Conservation (phyloP, 169 alveolate genomes). For the Eimeria acervulina region DNA sequence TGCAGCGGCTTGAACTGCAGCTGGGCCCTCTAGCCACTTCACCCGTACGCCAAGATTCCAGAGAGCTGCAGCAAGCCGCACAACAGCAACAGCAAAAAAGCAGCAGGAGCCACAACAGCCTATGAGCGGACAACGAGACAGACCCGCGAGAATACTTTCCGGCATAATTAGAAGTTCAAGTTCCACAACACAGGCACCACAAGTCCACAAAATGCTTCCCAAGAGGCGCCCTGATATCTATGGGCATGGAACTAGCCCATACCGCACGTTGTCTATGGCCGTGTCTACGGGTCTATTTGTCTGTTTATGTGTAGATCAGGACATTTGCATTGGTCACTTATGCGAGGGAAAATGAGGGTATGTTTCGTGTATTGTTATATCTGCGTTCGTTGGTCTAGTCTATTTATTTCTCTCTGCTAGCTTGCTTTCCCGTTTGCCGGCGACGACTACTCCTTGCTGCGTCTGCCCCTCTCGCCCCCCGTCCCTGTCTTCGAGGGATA, state of each 20-base stretch:
- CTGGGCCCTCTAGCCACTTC: slow-evolving; percentile 82
- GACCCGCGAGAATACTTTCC: neutral
- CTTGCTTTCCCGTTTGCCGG: neutral
- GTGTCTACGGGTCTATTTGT: too few relatives aligned
- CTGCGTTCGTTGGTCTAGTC: neutral
- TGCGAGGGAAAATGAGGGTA: neutral
- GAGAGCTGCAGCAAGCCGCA: slow-evolving; percentile 71
- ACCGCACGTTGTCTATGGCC: too few relatives aligned
- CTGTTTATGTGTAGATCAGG: neutral
- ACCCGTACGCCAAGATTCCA: slow-evolving; percentile 85
- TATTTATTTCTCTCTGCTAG: neutral
- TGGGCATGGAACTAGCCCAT: neutral
- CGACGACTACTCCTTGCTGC: neutral
- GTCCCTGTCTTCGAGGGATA: neutral
- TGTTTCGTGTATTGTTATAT: neutral
- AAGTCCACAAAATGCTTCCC: neutral
- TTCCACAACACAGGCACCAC: neutral
- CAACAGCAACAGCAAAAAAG: neutral
- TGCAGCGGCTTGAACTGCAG: neutral
- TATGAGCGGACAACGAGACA: neutral
- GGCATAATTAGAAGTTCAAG: neutral
- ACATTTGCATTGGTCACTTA: neutral
- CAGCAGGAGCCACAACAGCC: neutral
- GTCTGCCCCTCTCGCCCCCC: neutral
- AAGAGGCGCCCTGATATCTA: neutral